Base-by-base conservation (phyloP, 768 basidiomycete species). In the Roridomyces roridus region DNA sequence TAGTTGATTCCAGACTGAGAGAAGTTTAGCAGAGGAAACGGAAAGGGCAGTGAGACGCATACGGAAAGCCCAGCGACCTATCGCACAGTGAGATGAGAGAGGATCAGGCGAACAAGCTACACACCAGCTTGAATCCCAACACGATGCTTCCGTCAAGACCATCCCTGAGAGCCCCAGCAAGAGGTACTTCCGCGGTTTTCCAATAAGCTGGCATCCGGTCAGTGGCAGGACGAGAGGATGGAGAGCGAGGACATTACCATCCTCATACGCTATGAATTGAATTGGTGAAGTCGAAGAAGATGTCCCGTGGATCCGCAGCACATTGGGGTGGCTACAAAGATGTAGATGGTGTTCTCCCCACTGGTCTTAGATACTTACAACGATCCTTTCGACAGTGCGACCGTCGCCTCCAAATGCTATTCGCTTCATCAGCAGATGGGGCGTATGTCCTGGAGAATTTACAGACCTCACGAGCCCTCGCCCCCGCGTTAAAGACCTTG, bases 11-110 rank as follows among this genome's bases (percentile, higher is more conserved):
- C 53, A 17, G 46, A 29, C 46, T 55, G 10, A 4, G 29, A 31
- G 29, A n/a, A n/a, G n/a, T 17, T 5, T 18, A 28, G n/a, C n/a
- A n/a, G n/a, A n/a, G n/a, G n/a, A n/a, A n/a, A n/a, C 11, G 28
- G 25, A 17, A 31, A 31, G 17, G 20, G n/a, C 17, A 40, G 2
- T 21, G 12, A 3, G 37, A n/a, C 24, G 40, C 53, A 4, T 20
- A 55, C 46, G 1, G 53, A 55, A 26, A 55, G 26, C 3, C 34
- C 46, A 9, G 46, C 37, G 15, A 55, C 18, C 53, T 55, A 29
- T 20, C 37, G 23, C 12, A 36, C 24, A 6, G n/a, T 5, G n/a
- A 10, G 18, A 6, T 8, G n/a, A 15, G 21, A 4, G 11, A 8
- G 4, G 14, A 14, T 7, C 10, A 17, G 5, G 4, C 24, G 9